Evolutionary conservation across 2,329 filamentous ascomycete genomes (phyloP), one percentile per base, ranked within the genome.

Genomic region (Hypoxylon sp.): DNA sequence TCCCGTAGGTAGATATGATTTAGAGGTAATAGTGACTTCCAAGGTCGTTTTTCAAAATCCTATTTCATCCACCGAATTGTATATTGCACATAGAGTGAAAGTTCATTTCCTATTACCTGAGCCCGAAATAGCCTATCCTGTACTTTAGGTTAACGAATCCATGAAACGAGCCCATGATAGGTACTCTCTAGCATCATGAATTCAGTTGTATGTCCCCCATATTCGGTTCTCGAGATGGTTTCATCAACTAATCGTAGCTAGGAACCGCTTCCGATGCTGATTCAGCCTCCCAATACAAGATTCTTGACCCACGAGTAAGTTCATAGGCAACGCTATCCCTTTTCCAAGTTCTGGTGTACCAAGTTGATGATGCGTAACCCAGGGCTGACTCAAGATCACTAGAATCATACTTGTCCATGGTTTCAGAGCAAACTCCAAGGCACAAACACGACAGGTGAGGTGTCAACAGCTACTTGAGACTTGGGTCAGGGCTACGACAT

Each of bases 321-420:
- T 15, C 30, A 23, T 7, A 11, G 4, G 7, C 12, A 7, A 3
- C 7, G 13, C 4, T 4, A 11, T 7, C 3, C 9, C 4, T 16
- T 13, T 30, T 6, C 16, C 16, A 8, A 34, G 12, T 4, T 19
- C 13, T 4, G 8, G 5, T 25, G 4, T 15, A 20, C 11, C 2
- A 17, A 15, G 15, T 8, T 6, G n/a, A n/a, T n/a, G n/a, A n/a
- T n/a, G n/a, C n/a, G n/a, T n/a, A n/a, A n/a, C n/a, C n/a, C n/a
- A n/a, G n/a, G 8, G 16, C 50, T 53, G n/a, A 53, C 17, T 4
- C 5, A 8, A 25, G 8, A 6, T 1, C 11, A 17, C 8, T 31
- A 58, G 55, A 31, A 49, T 58, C 27, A 55, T 58, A 7, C 38
- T 58, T 1, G 55, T 58, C 2, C 55, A 58, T 20, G 55, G 51